Conservation (phyloP, 23 red algal genomes). For the Porphyridium purpureum region DNA sequence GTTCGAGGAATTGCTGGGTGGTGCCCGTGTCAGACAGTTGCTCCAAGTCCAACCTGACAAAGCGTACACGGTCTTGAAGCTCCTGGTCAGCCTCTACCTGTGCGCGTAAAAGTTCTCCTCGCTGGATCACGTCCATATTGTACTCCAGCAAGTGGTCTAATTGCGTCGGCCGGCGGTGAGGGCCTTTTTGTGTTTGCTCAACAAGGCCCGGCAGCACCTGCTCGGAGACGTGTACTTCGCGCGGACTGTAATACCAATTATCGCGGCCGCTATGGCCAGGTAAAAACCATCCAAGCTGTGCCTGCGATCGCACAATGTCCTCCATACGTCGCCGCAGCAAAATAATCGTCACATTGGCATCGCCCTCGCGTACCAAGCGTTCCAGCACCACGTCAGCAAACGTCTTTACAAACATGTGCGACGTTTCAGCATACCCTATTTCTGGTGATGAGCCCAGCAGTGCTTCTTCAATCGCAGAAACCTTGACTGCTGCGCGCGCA, state of each 20-base stretch:
- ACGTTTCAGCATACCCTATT: conserved; percentile 44
- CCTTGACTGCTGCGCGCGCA: conserved; percentile 8
- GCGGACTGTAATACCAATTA: conserved; percentile 43
- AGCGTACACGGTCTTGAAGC: no score
- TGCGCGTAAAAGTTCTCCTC: no score
- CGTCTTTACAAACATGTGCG: conserved; percentile 60
- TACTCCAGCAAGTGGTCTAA: no score
- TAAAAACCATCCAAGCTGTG: conserved; percentile 47
- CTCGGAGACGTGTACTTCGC: conserved; percentile 24
- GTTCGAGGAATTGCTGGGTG: no score
- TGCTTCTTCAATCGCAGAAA: conserved; percentile 24
- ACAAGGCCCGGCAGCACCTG: conserved; percentile 1
- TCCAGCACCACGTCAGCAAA: conserved; percentile 44
- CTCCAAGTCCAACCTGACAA: no score
- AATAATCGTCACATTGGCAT: conserved; percentile 35
- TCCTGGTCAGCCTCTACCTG: no score
- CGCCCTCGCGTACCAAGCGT: conserved; percentile 9
- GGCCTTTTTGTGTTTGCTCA: no score
- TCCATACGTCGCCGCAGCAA: conserved; percentile 14
- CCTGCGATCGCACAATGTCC: conserved; percentile 24
- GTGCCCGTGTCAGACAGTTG: no score
- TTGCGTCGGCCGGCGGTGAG: no score
- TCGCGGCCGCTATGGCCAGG: conserved; percentile 22
- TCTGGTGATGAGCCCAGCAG: conserved; percentile 15
- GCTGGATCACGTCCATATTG: no score